Evolutionary conservation across 345 rosid species (phyloP), one percentile per base, ranked within the genome.

Genomic region (Eucalyptus rudis): DNA sequence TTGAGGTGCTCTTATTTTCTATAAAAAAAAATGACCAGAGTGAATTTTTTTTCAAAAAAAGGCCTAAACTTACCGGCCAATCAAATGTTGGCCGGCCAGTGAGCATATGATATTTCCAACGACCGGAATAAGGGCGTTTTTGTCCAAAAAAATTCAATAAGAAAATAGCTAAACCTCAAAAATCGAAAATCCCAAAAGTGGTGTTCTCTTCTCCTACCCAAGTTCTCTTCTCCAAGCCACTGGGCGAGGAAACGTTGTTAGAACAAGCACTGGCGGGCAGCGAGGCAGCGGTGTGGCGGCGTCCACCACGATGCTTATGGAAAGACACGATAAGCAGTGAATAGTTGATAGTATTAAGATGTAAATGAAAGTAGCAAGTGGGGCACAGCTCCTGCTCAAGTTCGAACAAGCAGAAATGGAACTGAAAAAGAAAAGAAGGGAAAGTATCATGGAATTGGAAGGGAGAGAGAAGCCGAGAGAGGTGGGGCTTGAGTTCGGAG

Each of bases 401-500:
- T 11, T 68, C 24, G 80, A 68, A 68, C 44, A 31, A 33, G 80
- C 80, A 68, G 43, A 66, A 66, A 66, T 8, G 79, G 36, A 68
- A 68, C 80, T 33, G 43, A 68, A 68, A 33, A 33, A 17, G 80
- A 17, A 33, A 87, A 64, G 47, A 87, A 64, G 83, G 36, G 13
- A 3, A n/a, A 79, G 54, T 27, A 31, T 49, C 86, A 40, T 33
- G 64, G 54, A 33, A 64, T 95, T 92, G 97, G 49, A 97, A 97
- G 8, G 99, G 99, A 91, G 96, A 93, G 89, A 97, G 95, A 87
- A 97, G 97, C 94, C 96, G 99, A 86, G 93, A 95, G 71, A 96
- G 93, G 92, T 94, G 98, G 16, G 99, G 99, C 89, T 95, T 96
- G 7, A 98, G 98, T 45, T 97, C 98, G 58, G 99, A 94, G 91